These are phyloP conservation scores for Botrytis squamosa DNA, from an alignment of 2,329 filamentous ascomycete genomes.

Conservation along the genomic window DNA sequence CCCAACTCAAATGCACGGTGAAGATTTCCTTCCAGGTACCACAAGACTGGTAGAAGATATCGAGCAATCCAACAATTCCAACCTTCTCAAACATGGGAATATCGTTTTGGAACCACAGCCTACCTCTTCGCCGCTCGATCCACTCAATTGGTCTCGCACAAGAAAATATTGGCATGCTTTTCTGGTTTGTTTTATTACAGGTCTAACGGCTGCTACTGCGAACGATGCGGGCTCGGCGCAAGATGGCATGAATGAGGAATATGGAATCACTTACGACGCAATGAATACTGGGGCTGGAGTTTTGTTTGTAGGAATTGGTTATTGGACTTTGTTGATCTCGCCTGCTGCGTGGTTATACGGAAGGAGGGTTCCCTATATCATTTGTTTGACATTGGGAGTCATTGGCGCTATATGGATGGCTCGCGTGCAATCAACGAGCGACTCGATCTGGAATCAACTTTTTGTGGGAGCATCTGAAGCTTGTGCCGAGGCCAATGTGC, in stretches of 20 bases:
- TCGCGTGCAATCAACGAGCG: slow-evolving; percentile 43
- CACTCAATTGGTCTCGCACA: slow-evolving; percentile 49
- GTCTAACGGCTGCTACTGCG: slow-evolving; percentile 54
- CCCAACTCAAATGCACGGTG: slow-evolving; percentile 15
- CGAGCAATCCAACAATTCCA: slow-evolving; percentile 25
- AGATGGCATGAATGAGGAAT: slow-evolving; percentile 49
- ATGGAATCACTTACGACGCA: slow-evolving; percentile 51
- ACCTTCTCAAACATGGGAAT: slow-evolving; percentile 40
- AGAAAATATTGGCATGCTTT: slow-evolving; percentile 52
- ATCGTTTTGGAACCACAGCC: slow-evolving; percentile 54
- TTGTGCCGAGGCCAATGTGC: slow-evolving; percentile 55
- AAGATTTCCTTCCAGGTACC: slow-evolving; percentile 32
- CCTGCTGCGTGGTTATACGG: slow-evolving; percentile 55
- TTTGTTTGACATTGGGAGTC: slow-evolving; percentile 50
- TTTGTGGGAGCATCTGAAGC: slow-evolving; percentile 58
- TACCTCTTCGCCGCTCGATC: slow-evolving; percentile 52
- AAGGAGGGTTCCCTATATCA: slow-evolving; percentile 53
- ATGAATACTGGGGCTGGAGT: slow-evolving; percentile 59
- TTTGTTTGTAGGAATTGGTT: slow-evolving; percentile 55
- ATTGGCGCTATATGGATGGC: slow-evolving; percentile 56
- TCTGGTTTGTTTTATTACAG: slow-evolving; percentile 54
- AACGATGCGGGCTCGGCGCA: slow-evolving; percentile 55
- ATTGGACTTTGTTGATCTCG: slow-evolving; percentile 53
- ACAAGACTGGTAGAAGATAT: slow-evolving; percentile 30
- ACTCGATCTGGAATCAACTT: slow-evolving; percentile 55